Base-by-base conservation (phyloP, 257 asterid species). In the Solanum pimpinellifolium region DNA sequence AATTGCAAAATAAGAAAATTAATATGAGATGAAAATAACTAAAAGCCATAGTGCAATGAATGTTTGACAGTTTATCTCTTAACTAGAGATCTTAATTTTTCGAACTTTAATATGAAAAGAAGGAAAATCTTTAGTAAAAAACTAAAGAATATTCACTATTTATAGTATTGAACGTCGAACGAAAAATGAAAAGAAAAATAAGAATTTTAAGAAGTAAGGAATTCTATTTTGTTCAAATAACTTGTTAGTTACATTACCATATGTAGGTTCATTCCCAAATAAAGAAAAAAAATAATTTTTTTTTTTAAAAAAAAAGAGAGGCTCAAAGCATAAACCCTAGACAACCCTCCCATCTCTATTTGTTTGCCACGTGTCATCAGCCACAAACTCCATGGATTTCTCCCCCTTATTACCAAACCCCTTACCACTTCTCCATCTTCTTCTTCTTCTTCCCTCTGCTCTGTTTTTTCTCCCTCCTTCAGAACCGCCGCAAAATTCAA, bases 301-400 rank as follows among this genome's bases (percentile, higher is more conserved):
- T 49, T 2, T 49, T 49, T 49, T 18, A 2, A 49, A 49, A 49
- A 6, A 41, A 56, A 18, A 15, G 15, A 12, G 39, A 68, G 42
- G 39, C 46, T n/a, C 56, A 29, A 47, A 75, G 16, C 88, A 87
- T 88, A 90, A 90, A 90, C 92, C 95, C 95, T 92, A 93, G 89
- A 86, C 85, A 85, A 83, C 87, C 83, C 85, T 85, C 81, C 84
- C 66, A 88, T 94, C 93, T 90, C 90, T 90, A 88, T 41, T 68
- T 37, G 46, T 3, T 11, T 59, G 92, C 84, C 97, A 94, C 96
- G 96, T 92, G 96, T 93, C 94, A 89, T 25, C 80, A 78, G 84
- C 91, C 92, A 69, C 88, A 37, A 76, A 59, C 60, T 80, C 88
- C 80, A 75, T 80, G 88, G 89, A 85, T 91, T 91, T 84, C 68